Base-by-base conservation (phyloP, 2,329 filamentous ascomycete genomes). In the Camillea tinctor region DNA sequence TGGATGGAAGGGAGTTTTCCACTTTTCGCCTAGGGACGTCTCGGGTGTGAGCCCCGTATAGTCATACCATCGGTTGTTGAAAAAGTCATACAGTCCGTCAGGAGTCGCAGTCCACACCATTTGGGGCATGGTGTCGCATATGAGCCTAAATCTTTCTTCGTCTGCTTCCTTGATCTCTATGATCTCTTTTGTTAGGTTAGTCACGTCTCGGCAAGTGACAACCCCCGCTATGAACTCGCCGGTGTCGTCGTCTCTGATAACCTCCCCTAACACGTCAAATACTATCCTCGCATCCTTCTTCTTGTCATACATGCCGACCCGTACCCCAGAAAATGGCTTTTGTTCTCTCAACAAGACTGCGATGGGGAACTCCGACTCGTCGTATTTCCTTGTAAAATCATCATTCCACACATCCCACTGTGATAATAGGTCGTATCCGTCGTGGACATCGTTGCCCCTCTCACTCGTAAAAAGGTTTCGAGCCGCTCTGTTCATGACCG, bases 11-110 rank as follows among this genome's bases (percentile, higher is more conserved):
- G 86, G 81, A 2, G 80, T 75, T 67, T 79, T 77, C 88, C 89
- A 92, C 1, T 82, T 83, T 26, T 79, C 69, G 0, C 89, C 89
- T 2, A 89, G 66, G 23, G 86, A 90, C 9, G 87, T 78, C 51
- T 89, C 84, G 9, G 81, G 78, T 0, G 80, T 81, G 22, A 92
- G 74, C 0, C 91, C 89, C 0, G 91, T 93, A 67, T 91, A 93
- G n/a, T 85, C 83, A 68, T 91, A 91, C 89, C 90, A 94, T n/a
- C 88, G 79, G 52, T 85, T 84, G 60, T 89, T 91, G 73, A 88
- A 93, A 75, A 91, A 93, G 67, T 93, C 90, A 65, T 86, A 81
- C 23, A 77, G 67, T 0, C 91, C 90, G 17, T 89, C 83, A 0
- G 88, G 81, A 0, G 76, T 86, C 0, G 90, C 85, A 0, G 89